A percentile compares a stretch with the other conserved stretches of the same genome.
phyloP scores from a whole-genome alignment of 176 grass and related monocot genomes.

The Bothriochloa decipiens region DNA sequence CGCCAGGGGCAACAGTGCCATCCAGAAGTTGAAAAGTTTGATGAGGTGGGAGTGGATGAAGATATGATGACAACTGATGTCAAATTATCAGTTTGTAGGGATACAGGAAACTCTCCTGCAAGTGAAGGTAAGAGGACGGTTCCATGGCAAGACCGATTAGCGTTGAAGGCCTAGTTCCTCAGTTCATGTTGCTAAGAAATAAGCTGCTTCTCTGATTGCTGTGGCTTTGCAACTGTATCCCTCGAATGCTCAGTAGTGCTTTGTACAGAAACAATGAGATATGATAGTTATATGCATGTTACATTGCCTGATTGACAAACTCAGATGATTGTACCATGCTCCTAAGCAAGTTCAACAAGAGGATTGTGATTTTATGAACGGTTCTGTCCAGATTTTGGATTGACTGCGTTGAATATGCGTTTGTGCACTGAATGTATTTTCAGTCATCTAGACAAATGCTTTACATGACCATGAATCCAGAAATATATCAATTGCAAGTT shows the following conservation, averaged over 20 bases:
- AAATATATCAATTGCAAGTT: not conserved
- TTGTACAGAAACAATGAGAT: constrained; percentile 47
- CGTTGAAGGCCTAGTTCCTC: constrained; percentile 51
- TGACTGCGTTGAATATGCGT: not conserved
- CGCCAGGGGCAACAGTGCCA: constrained; percentile 14
- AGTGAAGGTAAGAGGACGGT: constrained; percentile 68
- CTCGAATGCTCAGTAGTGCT: constrained; percentile 4
- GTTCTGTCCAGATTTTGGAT: not conserved
- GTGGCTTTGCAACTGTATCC: not conserved
- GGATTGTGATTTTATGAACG: constrained; percentile 4
- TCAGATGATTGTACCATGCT: constrained; percentile 5
- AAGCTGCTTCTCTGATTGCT: constrained; percentile 5
- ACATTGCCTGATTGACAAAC: not conserved
- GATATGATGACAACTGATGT: constrained; percentile 35
- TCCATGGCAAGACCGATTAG: constrained; percentile 72
- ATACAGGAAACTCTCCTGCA: constrained; percentile 48
- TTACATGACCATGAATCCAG: not conserved
- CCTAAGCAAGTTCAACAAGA: not conserved
- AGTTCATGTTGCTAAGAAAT: not conserved
- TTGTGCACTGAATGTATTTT: not conserved
- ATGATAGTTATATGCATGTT: constrained; percentile 33
- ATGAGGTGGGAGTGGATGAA: constrained; percentile 33
- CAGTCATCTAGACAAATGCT: not conserved
- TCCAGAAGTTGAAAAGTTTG: constrained; percentile 27
- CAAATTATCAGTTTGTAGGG: constrained; percentile 55